Evolutionary conservation across 805 yeast species (phyloP), one percentile per base, ranked within the genome.

Genomic region (Candida suzukii): DNA sequence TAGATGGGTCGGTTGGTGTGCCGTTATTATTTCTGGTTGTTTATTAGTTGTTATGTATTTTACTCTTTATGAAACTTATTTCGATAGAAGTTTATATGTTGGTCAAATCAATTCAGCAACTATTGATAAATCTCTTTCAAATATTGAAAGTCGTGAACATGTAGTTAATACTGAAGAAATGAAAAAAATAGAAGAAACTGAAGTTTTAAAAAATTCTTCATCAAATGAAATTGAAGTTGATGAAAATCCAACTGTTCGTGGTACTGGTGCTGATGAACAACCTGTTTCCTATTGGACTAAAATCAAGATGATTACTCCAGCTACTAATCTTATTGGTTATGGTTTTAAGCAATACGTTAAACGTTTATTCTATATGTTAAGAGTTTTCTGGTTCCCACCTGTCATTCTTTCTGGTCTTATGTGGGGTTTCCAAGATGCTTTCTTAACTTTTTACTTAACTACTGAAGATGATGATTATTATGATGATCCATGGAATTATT

Each of bases 351-450:
- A 83, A 55, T 83, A 83, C 55, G 49, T 73, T 48, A 57, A 66
- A 42, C 73, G 81, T 38, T 61, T 83, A 24, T 42, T 60, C 14
- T 52, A 70, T 45, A 73, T 74, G 57, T 58, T 77, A 46, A 68
- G 76, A 48, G 80, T 79, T 55, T 76, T 79, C 48, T 64, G 63
- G 48, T 78, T 77, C 54, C 86, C 86, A 2, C 83, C 85, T 2
- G 80, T 78, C 13, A 62, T 80, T 51, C 63, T 76, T 20, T 76
- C 84, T 2, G 86, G 87, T 38, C 45, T 80, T n/a, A 76, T 83
- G 47, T 84, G 91, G 91, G 91, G 91, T 35, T 67, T 78, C 43
- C 91, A 83, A 57, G 88, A 82, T 54, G 84, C 88, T 0, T 79
- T 82, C 54, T 68, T 83, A 47, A 76, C 90, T 0, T 83, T 84